Evolutionary conservation across 441 rosid genomes (phyloP), one percentile per base, ranked within the genome.

Genomic region (Lepidium campestre): DNA sequence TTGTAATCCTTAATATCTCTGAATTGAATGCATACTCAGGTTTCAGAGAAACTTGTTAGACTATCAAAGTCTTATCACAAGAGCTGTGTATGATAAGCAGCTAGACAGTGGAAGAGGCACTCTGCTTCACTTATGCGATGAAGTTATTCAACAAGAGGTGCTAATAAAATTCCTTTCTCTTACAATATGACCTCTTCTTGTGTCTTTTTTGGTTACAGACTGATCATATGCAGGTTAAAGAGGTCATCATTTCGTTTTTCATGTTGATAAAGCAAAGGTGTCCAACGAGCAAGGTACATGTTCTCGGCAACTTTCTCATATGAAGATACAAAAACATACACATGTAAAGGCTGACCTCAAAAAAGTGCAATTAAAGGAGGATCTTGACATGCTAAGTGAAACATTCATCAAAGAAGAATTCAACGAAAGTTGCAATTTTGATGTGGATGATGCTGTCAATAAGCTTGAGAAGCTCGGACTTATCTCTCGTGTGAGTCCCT

Each of bases 51-150:
- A 83, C 52, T 68, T 83, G 70, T 76, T 72, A 49, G 71, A 68
- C 6, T 83, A 83, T 72, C 90, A 85, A 69, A 85, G 72, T 65
- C 75, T 83, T 70, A 85, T 83, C 23, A 83, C 86, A 11, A 68
- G 58, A 71, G 81, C 83, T 40, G 79, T 80, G 72, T 85, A 85
- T 60, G 91, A 91, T 58, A 91, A 86, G 77, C 97, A 86, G 50
- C 70, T 91, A 32, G 96, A 91, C 57, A 87, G 92, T 69, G 97
- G 93, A 68, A 84, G 76, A 72, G 96, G 92, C 19, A 88, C 92
- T 59, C 90, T 88, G 67, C 89, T 91, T 60, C 96, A 88, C 82
- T 71, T 87, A 56, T 91, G 96, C 40, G 97, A 91, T 49, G 89
- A 88, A 52, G 89, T 85, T 67, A 88, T 91, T 52, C 93, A 88